Base-by-base conservation (phyloP, 2,329 filamentous ascomycete species). In the Talaromyces verruculosus region DNA sequence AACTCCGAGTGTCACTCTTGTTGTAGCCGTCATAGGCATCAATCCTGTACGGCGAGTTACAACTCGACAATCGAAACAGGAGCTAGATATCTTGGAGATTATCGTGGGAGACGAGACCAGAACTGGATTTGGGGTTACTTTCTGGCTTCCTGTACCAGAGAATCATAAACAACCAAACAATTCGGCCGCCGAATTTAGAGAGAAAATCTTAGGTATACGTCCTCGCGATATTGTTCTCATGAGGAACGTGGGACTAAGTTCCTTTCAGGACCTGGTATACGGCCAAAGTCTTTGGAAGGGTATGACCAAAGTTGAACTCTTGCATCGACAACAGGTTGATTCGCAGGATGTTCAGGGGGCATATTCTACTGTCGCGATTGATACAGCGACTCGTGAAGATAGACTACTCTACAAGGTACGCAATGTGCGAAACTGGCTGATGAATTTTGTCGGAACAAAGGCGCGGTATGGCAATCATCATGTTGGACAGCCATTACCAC, bases 71-170 rank as follows among this genome's bases (percentile, higher is more conserved):
- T 82, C 81, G 72, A 81, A 79, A 63, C 79, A 78, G 67, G 77
- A 82, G 51, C 83, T 89, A 61, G 85, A 90, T 5, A 83, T 96
- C 2, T 81, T 94, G 47, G 92, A 96, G 76, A 77, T 95, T 1
- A 81, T 93, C 0, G 87, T 97, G 0, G 93, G 91, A 5, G 94
- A 98, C 75, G 91, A 97, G 61, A 96, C 93, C 0, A 87, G 84
- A 69, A 87, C 91, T 0, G 91, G 90, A 2, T 96, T 97, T 78
- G 87, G 84, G 33, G 83, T 97, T 64, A 93, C 90, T 2, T 92
- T 96, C 75, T 98, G 94, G 94, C 80, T 96, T 1, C 79, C 84
- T 4, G 77, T 81, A 1, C 64, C 45, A 33, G 68, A 67, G 19
- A 15, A 30, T 2, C 13, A 30, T 11, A 45, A 69, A 71, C 68